Conservation (phyloP, 1,284 basidiomycete genomes). For the Cryptococcus amylolentus region DNA sequence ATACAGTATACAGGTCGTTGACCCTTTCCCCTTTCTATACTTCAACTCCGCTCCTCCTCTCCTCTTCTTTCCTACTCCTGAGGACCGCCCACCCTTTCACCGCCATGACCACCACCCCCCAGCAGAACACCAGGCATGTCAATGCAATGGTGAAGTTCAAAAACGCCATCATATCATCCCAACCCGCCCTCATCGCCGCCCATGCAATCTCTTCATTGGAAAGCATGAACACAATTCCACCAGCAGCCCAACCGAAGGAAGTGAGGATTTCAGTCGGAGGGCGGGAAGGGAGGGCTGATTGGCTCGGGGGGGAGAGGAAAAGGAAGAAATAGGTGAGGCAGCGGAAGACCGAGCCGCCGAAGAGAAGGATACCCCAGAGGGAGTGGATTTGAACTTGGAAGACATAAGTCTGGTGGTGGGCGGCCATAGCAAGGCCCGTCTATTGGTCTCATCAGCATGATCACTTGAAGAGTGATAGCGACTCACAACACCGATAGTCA, state of each 20-base stretch:
- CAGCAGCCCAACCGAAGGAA: conserved; percentile 76
- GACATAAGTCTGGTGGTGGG: conserved; percentile 79
- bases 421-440: conserved; percentile 93
- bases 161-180: conserved; percentile 65
- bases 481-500: conserved; percentile 74
- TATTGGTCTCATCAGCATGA: conserved; percentile 9
- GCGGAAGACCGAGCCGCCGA: conserved; percentile 60
- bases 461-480: neutral
- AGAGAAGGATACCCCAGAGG: conserved; percentile 90
- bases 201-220: conserved; percentile 86
- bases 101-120: conserved; percentile 66
- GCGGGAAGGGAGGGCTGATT: conserved; percentile 76
- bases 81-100: conserved; percentile 66
- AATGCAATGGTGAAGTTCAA: conserved; percentile 59
- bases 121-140: conserved; percentile 76
- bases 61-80: conserved; percentile 9
- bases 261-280: conserved; percentile 91
- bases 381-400: conserved; percentile 75
- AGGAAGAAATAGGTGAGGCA: conserved; percentile 85
- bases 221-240: conserved; percentile 87
- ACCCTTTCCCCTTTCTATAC: neutral
- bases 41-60: neutral
- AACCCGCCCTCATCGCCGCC: conserved; percentile 84
- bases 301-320: conserved; percentile 63
- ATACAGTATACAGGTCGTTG: too few species aligned